Conservation (phyloP, 2,329 filamentous ascomycete species). For the Annulohypoxylon truncatum region DNA sequence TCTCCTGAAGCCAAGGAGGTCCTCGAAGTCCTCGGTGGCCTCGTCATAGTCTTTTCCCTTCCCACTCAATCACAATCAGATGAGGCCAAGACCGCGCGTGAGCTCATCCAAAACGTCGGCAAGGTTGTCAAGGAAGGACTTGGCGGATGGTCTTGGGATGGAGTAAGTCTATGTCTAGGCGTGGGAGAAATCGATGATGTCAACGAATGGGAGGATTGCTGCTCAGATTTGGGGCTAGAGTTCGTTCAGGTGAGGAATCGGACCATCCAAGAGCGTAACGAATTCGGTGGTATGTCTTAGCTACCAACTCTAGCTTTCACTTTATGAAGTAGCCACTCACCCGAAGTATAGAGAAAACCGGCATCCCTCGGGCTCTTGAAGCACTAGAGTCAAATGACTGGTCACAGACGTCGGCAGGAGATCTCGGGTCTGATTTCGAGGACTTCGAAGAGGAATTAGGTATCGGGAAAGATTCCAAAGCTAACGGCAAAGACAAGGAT, state of each 20-base stretch:
- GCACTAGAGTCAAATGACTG: constrained; percentile 76
- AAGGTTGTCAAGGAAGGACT: constrained; percentile 67
- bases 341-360: constrained; percentile 63
- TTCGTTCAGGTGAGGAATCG: constrained; percentile 66
- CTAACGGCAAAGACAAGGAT: constrained; percentile 47
- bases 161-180: constrained; percentile 69
- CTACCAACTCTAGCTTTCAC: not conserved
- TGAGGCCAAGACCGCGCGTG: constrained; percentile 48
- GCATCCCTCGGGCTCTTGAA: constrained; percentile 68
- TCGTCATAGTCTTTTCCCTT: constrained; percentile 67
- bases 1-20: constrained; percentile 72
- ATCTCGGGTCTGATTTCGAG: constrained; percentile 51
- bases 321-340: constrained; percentile 5
- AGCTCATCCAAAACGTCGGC: constrained; percentile 64
- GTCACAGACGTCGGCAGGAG: constrained; percentile 54
- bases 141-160: constrained; percentile 73
- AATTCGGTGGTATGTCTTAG: constrained; percentile 65
- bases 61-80: constrained; percentile 45
- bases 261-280: constrained; percentile 59
- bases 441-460: constrained; percentile 50
- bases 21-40: constrained; percentile 67
- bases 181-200: constrained; percentile 60
- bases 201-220: constrained; percentile 72
- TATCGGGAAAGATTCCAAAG: constrained; percentile 37
- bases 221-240: constrained; percentile 68